Conservation (phyloP, 495 filamentous ascomycete species). For the Daldinia bambusicola region DNA sequence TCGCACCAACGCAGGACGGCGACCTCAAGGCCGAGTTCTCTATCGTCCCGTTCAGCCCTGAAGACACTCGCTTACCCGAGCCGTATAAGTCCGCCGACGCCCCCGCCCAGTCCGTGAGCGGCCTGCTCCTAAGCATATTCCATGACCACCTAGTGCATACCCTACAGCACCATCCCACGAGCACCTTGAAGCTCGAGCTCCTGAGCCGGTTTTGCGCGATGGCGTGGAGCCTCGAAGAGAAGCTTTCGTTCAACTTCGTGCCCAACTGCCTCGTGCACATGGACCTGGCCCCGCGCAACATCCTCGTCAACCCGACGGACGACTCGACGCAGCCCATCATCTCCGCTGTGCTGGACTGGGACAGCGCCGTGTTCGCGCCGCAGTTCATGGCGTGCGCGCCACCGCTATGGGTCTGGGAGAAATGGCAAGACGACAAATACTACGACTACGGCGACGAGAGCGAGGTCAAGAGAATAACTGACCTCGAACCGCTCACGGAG, state of each 20-base stretch:
- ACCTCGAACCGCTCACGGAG: not conserved
- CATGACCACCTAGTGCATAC: not conserved
- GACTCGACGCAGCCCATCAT: conserved; percentile 6
- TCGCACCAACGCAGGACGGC: not conserved
- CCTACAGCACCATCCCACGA: not conserved
- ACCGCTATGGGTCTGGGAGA: conserved; percentile 18
- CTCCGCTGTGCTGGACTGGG: conserved; percentile 18
- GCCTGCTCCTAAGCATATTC: not conserved
- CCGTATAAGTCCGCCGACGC: not conserved
- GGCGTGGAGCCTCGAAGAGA: not conserved
- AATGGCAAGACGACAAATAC: not conserved
- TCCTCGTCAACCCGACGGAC: conserved; percentile 1
- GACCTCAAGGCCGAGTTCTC: not conserved
- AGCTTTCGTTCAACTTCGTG: conserved; percentile 11
- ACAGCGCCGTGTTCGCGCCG: conserved; percentile 4
- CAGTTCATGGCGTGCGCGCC: conserved; percentile 19
- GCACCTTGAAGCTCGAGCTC: not conserved
- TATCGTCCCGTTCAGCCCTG: not conserved
- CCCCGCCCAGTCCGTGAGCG: not conserved
- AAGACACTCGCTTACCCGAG: not conserved
- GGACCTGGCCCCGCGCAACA: conserved; percentile 16
- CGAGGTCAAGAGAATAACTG: not conserved
- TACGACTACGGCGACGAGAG: not conserved
- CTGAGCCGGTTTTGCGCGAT: not conserved
- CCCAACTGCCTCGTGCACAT: conserved; percentile 13